Conservation (phyloP, 257 asterid genomes). For the Craterostigma plantagineum region DNA sequence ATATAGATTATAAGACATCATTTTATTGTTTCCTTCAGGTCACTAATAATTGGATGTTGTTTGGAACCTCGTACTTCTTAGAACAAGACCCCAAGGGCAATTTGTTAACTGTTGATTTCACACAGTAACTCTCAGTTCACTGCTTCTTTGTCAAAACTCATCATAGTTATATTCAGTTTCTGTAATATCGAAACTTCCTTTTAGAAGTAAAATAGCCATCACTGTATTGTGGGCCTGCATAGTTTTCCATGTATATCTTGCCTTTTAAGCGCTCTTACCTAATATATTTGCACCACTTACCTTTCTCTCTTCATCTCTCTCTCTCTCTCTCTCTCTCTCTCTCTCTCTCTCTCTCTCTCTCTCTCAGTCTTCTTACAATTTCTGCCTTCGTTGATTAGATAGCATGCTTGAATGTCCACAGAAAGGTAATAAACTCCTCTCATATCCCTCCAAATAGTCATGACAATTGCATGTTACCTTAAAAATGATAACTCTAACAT, state of each 20-base stretch:
- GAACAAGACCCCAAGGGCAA: constrained; percentile 2
- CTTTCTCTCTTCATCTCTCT: constrained; percentile 1
- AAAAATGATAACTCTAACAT: too few species aligned
- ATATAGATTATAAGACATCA: too few species aligned
- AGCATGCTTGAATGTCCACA: constrained; percentile 90
- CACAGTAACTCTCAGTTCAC: too few species aligned
- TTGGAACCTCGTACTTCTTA: constrained; percentile 35
- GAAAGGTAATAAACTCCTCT: constrained; percentile 30
- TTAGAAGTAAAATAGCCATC: too few species aligned
- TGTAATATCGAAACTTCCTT: constrained; percentile 10
- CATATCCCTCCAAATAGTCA: background rate
- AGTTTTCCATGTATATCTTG: constrained; percentile 30
- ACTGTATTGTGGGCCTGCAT: constrained; percentile 12
- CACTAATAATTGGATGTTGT: background rate
- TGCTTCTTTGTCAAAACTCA: too few species aligned
- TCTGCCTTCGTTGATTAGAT: constrained; percentile 17
- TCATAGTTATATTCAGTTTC: constrained; percentile 3
- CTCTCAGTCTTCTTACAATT: constrained; percentile 8
- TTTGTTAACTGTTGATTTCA: constrained; percentile 3
- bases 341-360: constrained; percentile 14
- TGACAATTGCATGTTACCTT: too few species aligned
- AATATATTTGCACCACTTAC: too few species aligned
- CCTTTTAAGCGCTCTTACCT: constrained; percentile 61
- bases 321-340: constrained; percentile 12
- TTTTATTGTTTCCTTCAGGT: too few species aligned